These are phyloP conservation scores for Beta corolliflora DNA, from an alignment of 179 eudicot genomes.

Conservation along the genomic window DNA sequence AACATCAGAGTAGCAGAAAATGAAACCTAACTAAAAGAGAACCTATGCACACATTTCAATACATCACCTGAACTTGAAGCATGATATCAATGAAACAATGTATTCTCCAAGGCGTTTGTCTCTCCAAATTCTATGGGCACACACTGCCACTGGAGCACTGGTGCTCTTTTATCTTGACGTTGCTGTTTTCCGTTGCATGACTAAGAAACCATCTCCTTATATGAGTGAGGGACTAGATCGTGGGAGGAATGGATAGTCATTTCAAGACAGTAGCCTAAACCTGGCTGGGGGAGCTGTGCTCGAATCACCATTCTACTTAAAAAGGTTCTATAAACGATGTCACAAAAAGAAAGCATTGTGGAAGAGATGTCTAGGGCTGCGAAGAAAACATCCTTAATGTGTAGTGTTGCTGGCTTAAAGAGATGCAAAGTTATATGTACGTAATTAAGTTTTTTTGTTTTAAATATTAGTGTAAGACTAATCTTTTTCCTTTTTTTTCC, in stretches of 20 bases:
- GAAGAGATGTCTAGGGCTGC: too few species aligned
- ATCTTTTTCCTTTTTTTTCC: slow-evolving; percentile 1
- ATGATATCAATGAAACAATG: too few species aligned
- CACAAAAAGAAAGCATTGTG: background rate
- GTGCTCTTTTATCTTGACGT: background rate
- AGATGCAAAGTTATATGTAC: background rate
- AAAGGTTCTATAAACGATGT: background rate
- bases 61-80: background rate
- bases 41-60: background rate
- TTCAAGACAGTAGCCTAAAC: background rate
- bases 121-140: too few species aligned
- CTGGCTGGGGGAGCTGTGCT: background rate
- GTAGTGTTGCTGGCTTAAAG: background rate
- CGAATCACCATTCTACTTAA: background rate
- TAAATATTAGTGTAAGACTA: slow-evolving; percentile 3
- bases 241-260: background rate
- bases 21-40: background rate
- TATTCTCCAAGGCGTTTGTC: too few species aligned
- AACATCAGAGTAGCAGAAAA: background rate
- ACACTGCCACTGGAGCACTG: too few species aligned
- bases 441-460: background rate
- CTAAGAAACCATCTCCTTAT: background rate
- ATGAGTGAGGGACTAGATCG: background rate
- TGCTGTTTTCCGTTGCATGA: background rate
- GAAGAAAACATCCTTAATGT: background rate